Percentiles rank a stretch among this genome's conserved stretches.
phyloP scores from a whole-genome alignment of 768 basidiomycete species.

The Boletus rubescentipes region DNA sequence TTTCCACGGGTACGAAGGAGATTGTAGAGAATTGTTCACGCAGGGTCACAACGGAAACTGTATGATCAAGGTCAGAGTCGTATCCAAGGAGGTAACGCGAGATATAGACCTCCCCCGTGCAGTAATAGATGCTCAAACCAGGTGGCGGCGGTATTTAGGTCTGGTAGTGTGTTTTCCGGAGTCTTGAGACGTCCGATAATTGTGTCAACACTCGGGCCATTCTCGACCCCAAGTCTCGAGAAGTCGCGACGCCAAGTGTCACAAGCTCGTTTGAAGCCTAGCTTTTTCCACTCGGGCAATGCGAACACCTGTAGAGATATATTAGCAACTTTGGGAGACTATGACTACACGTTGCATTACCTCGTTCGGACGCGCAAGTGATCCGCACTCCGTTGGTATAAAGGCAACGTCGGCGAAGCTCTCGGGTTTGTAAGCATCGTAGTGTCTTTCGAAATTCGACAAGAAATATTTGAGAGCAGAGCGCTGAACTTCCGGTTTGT shows the following conservation, averaged over 20 bases:
- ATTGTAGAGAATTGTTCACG: slow-evolving; percentile 7
- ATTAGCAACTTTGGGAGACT: background rate
- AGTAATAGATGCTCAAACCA: slow-evolving; percentile 12
- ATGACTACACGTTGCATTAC: background rate
- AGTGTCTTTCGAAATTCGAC: slow-evolving; percentile 5
- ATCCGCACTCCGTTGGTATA: slow-evolving; percentile 10
- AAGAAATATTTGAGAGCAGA: slow-evolving; percentile 13
- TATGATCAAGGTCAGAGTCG: background rate
- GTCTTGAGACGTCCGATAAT: background rate
- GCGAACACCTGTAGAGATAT: slow-evolving; percentile 8
- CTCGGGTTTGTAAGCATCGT: slow-evolving; percentile 11
- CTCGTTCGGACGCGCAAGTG: slow-evolving; percentile 9
- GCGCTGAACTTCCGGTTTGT: background rate
- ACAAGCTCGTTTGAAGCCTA: slow-evolving; percentile 8
- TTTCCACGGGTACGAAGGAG: slow-evolving; percentile 12
- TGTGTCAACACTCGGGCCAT: slow-evolving; percentile 2
- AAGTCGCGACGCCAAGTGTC: background rate
- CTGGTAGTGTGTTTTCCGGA: background rate
- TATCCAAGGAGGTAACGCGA: background rate
- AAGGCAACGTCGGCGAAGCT: slow-evolving; percentile 10
- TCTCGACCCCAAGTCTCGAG: slow-evolving; percentile 13
- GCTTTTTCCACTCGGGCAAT: slow-evolving; percentile 2
- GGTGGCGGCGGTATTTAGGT: background rate
- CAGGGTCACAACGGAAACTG: slow-evolving; percentile 9
- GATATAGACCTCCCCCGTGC: slow-evolving; percentile 3